These are phyloP conservation scores for Penicillium janthinellum DNA, from an alignment of 2,329 filamentous ascomycete genomes.

Conservation along the genomic window DNA sequence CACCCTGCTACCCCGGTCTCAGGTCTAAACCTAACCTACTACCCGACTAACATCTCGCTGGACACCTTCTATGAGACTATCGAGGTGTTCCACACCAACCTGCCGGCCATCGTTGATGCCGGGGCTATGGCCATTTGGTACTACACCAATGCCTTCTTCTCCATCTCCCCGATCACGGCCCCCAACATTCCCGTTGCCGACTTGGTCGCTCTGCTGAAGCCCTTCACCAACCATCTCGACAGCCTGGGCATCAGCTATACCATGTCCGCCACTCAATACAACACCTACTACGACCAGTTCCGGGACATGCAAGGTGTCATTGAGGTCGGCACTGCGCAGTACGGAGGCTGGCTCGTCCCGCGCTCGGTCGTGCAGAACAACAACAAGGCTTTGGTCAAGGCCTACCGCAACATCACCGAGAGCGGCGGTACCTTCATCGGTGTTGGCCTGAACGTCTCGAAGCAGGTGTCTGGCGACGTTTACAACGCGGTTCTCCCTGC, in stretches of 20 bases:
- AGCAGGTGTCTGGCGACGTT: background rate
- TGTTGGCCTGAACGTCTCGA: constrained; percentile 26
- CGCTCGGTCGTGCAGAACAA: constrained; percentile 37
- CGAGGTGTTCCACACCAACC: constrained; percentile 49
- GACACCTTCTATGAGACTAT: constrained; percentile 56
- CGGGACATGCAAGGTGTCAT: constrained; percentile 34
- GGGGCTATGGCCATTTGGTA: constrained; percentile 55
- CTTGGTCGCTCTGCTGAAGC: constrained; percentile 49
- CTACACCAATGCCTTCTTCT: constrained; percentile 53
- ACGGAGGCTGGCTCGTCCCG: constrained; percentile 40
- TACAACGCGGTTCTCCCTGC: constrained; percentile 46
- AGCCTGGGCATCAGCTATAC: constrained; percentile 37
- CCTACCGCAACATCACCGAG: constrained; percentile 39
- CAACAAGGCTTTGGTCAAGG: constrained; percentile 31
- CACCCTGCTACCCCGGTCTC: constrained; percentile 49
- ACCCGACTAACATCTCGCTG: constrained; percentile 33
- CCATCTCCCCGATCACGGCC: constrained; percentile 50
- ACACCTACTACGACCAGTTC: constrained; percentile 37
- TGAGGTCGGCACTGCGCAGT: constrained; percentile 43
- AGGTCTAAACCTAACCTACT: constrained; percentile 51
- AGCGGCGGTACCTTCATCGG: constrained; percentile 39
- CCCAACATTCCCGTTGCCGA: constrained; percentile 50
- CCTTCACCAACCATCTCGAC: constrained; percentile 48
- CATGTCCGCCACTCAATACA: constrained; percentile 28
- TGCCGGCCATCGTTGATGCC: constrained; percentile 54